Conservation (phyloP, 495 filamentous ascomycete genomes). For the Immersiella caudata region DNA sequence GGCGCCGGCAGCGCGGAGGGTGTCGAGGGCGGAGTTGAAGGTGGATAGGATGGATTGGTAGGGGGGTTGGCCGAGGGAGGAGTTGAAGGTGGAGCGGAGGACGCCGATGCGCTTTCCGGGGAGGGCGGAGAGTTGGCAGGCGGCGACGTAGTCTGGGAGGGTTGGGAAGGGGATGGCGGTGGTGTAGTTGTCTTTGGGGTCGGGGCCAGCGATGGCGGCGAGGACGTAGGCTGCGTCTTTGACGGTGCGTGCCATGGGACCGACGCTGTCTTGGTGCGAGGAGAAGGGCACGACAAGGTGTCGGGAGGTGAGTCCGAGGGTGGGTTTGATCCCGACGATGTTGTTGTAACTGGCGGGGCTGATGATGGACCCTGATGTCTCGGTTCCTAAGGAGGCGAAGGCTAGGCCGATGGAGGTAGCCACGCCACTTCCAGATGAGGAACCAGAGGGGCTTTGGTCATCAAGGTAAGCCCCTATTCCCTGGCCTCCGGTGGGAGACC, state of each 20-base stretch:
- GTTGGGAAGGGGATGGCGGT: slow-evolving; percentile 43
- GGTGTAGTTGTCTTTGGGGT: slow-evolving; percentile 55
- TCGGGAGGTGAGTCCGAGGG: slow-evolving; percentile 66
- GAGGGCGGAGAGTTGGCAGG: slow-evolving; percentile 56
- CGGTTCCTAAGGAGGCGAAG: slow-evolving; percentile 39
- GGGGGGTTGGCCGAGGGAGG: slow-evolving; percentile 35
- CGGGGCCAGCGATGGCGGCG: slow-evolving; percentile 61
- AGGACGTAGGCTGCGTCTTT: slow-evolving; percentile 68
- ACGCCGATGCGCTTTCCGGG: slow-evolving; percentile 69
- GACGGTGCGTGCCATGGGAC: slow-evolving; percentile 66
- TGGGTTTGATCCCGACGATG: slow-evolving; percentile 64
- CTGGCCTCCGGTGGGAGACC: slow-evolving; percentile 51
- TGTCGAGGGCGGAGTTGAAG: slow-evolving; percentile 31
- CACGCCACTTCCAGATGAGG: slow-evolving; percentile 31
- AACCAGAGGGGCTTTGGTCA: slow-evolving; percentile 40
- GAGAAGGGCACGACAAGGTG: slow-evolving; percentile 65
- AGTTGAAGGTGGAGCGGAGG: slow-evolving; percentile 40
- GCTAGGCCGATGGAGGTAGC: slow-evolving; percentile 41
- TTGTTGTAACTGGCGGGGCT: slow-evolving; percentile 46
- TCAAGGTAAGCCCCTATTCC: slow-evolving; percentile 47
- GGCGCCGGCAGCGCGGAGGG: slow-evolving; percentile 44
- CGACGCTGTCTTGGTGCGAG: slow-evolving; percentile 66
- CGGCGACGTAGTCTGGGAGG: slow-evolving; percentile 49
- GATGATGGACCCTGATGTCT: slow-evolving; percentile 46
- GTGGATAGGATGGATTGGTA: slow-evolving; percentile 38